These are phyloP conservation scores for Plenodomus tracheiphilus DNA, from an alignment of 2,329 filamentous ascomycete species.

Conservation along the genomic window DNA sequence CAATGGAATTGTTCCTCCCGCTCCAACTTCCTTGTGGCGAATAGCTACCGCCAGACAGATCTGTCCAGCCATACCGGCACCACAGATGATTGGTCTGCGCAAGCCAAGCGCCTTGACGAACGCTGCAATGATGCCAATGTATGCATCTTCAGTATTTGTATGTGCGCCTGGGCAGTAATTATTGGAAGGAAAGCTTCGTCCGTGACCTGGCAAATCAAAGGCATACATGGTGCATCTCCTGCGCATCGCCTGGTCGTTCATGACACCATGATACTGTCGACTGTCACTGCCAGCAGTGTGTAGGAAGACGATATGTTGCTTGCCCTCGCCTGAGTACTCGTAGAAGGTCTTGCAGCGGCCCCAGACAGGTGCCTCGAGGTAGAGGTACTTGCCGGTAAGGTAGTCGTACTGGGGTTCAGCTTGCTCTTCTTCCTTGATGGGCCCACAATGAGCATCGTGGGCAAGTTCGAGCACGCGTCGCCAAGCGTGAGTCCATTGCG, in stretches of 20 bases:
- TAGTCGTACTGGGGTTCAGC: conserved; percentile 45
- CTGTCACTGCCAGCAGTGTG: conserved; percentile 54
- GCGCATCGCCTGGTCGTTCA: conserved; percentile 54
- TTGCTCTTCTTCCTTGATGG: conserved; percentile 47
- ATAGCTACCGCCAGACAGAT: conserved; percentile 54
- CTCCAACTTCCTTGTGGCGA: conserved; percentile 52
- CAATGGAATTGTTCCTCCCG: conserved; percentile 52
- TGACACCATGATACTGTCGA: conserved; percentile 56
- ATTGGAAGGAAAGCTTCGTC: conserved; percentile 52
- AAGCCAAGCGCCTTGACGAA: conserved; percentile 51
- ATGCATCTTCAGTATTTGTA: conserved; percentile 53
- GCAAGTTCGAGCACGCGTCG: conserved; percentile 53
- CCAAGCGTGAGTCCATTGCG: conserved; percentile 53
- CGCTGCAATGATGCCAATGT: conserved; percentile 51
- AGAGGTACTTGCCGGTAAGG: conserved; percentile 54
- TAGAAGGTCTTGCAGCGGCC: conserved; percentile 56
- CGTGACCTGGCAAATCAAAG: conserved; percentile 56
- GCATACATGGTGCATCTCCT: conserved; percentile 55
- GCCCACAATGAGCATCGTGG: conserved; percentile 53
- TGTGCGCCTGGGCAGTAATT: conserved; percentile 50
- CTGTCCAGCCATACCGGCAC: conserved; percentile 56
- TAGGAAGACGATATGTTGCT: conserved; percentile 51
- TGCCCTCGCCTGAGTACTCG: conserved; percentile 52
- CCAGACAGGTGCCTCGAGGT: conserved; percentile 52
- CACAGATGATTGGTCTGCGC: conserved; percentile 54